These are phyloP conservation scores for Coelastrella sp. DNA, from an alignment of 139 green algal genomes.

Conservation along the genomic window DNA sequence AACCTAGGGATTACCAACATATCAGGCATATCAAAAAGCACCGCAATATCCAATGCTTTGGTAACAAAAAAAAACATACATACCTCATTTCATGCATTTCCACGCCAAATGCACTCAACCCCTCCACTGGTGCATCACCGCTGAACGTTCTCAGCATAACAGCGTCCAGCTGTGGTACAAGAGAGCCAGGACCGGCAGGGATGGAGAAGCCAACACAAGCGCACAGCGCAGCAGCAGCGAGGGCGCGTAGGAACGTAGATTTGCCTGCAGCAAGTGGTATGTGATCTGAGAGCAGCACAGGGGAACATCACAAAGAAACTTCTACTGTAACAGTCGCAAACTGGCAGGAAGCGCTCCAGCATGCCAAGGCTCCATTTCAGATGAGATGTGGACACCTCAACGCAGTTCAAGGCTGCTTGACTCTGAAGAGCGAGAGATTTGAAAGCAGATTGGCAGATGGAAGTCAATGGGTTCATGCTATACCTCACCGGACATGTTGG, in stretches of 20 bases:
- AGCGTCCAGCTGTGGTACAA: slow-evolving; percentile 69
- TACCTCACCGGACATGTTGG: slow-evolving; percentile 88
- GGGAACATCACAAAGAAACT: not conserved
- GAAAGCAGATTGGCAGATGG: too few relatives aligned
- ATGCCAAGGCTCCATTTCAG: too few relatives aligned
- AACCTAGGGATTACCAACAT: not conserved
- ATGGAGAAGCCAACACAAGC: slow-evolving; percentile 85
- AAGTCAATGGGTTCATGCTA: too few relatives aligned
- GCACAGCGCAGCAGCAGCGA: slow-evolving; percentile 84
- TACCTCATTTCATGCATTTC: slow-evolving; percentile 87
- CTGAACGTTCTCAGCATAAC: slow-evolving; percentile 89
- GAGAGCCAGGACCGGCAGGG: slow-evolving; percentile 50
- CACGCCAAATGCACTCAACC: slow-evolving; percentile 85
- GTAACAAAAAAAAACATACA: not conserved
- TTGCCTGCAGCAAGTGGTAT: slow-evolving; percentile 70
- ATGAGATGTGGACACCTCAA: too few relatives aligned
- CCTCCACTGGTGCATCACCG: slow-evolving; percentile 88
- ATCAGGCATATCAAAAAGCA: not conserved
- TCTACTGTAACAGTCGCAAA: not conserved
- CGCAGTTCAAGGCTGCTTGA: too few relatives aligned
- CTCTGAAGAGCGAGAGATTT: too few relatives aligned
- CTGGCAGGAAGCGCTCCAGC: not conserved
- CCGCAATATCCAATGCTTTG: not conserved
- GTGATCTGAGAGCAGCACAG: not conserved
- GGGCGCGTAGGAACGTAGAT: slow-evolving; percentile 87